Base-by-base conservation (phyloP, 305 asterid genomes). In the Fraxinus ornus region DNA sequence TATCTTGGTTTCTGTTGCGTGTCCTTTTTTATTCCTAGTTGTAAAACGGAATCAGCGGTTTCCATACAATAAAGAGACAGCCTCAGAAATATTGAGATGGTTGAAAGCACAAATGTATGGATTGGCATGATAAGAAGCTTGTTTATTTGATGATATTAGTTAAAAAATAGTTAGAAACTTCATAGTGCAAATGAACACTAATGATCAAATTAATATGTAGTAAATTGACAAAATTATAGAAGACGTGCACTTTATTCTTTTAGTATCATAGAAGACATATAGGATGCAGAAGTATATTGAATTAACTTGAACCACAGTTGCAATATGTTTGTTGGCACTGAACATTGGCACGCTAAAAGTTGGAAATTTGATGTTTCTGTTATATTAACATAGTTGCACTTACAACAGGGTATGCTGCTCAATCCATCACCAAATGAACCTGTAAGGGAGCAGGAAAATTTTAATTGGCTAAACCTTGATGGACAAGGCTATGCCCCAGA, bases 391-490 rank as follows among this genome's bases (percentile, higher is more conserved):
- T 22, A 22, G 35, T 80, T 28, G 12, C 62, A 75, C 78, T 76
- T 75, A 66, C 74, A 57, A 76, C 77, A 90, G 92, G 87, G 78
- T 78, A 47, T 74, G 60, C 82, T 80, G 57, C 87, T 21, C 8
- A 35, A 80, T 82, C 64, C 68, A 30, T 83, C 85, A 82, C 62
- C 70, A 28, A 82, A 78, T 49, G 85, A 82, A 32, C 71, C 49
- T 19, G 78, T 36, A 60, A 85, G 80, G 57, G 78, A 71, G 80
- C 81, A 81, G 47, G 85, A 83, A 41, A 70, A 62, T 71, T 78
- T 60, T 70, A 82, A 72, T 82, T 85, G 88, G 88, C 73, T 55
- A 17, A 70, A 83, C 79, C 82, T 86, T 78, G 85, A 89, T 26
- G 86, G 84, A 73, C 82, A 44, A 17, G 87, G 76, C 33, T 70